Evolutionary conservation across 768 basidiomycete species (phyloP).

Genomic region (Daedaleopsis nitida): DNA sequence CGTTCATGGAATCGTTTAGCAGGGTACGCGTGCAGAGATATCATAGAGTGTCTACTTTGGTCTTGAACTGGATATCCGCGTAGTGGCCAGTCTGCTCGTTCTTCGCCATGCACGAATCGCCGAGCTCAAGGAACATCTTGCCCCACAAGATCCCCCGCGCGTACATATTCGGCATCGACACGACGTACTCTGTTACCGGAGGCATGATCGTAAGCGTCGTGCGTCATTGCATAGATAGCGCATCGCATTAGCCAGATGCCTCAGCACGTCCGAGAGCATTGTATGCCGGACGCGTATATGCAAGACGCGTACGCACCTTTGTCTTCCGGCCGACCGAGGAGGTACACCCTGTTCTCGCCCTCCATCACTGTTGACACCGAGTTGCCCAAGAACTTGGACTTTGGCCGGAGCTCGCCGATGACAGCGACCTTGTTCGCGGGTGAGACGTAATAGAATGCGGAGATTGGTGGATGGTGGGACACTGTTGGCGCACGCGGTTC

Average conservation of each 20-base stretch:
- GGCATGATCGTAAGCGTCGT: not conserved
- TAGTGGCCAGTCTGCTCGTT: conserved; percentile 74
- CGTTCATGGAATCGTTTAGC: not conserved
- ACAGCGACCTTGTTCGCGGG: conserved; percentile 87
- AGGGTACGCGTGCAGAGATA: not conserved
- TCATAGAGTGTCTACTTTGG: conserved; percentile 67
- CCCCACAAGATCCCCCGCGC: conserved; percentile 85
- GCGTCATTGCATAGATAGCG: not conserved
- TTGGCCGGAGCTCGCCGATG: conserved; percentile 92
- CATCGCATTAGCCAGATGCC: not conserved
- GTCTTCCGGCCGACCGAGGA: conserved; percentile 83
- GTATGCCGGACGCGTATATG: not conserved
- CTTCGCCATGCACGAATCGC: conserved; percentile 83
- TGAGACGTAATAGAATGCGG: conserved; percentile 94
- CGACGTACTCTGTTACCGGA: conserved; percentile 64
- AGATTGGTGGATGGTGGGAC: conserved; percentile 93
- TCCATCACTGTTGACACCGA: conserved; percentile 96
- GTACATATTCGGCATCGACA: conserved; percentile 99
- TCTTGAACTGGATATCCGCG: conserved; percentile 96
- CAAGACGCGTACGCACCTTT: conserved; percentile 58
- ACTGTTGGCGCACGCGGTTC: conserved; percentile 45
- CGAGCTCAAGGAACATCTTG: conserved; percentile 95
- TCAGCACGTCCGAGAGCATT: not conserved
- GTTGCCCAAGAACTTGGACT: conserved; percentile 96
- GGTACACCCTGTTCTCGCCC: conserved; percentile 85